Evolutionary conservation across 2,329 filamentous ascomycete species (phyloP).

Genomic region (Exophiala lecanii-corni): DNA sequence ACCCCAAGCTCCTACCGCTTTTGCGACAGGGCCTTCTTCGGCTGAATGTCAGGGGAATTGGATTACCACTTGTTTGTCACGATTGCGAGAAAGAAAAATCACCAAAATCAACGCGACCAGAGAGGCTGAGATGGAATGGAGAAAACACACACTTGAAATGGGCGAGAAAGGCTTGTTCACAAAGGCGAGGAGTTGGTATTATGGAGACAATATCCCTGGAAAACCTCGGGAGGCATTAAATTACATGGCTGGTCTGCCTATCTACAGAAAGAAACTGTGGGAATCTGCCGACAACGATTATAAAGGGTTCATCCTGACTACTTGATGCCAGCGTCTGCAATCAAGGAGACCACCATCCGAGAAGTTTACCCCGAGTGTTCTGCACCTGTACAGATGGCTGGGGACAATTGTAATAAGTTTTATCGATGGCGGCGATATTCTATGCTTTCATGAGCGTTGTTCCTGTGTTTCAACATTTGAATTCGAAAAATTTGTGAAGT

Average conservation of each 20-base stretch:
- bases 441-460: too few species aligned
- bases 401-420: too few species aligned
- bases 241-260: slow-evolving; percentile 14
- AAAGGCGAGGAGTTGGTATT: slow-evolving; percentile 14
- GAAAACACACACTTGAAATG: slow-evolving; percentile 6
- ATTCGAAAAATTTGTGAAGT: too few species aligned
- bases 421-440: too few species aligned
- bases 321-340: too few species aligned
- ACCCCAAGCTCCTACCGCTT: slow-evolving; percentile 48
- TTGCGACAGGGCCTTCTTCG: slow-evolving; percentile 43
- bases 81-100: slow-evolving; percentile 5
- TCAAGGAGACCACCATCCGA: too few species aligned
- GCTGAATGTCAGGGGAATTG: slow-evolving; percentile 55
- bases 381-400: too few species aligned
- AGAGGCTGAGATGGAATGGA: slow-evolving; percentile 8
- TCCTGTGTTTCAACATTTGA: too few species aligned
- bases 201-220: slow-evolving; percentile 14
- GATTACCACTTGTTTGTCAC: slow-evolving; percentile 25
- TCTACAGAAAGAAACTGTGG: slow-evolving; percentile 6
- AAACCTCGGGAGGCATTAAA: slow-evolving; percentile 15
- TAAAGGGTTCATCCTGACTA: slow-evolving; percentile 5
- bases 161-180: slow-evolving; percentile 10
- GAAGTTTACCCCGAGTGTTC: too few species aligned
- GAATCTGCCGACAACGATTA: slow-evolving; percentile 8
- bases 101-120: slow-evolving; percentile 7